Base-by-base conservation (phyloP, 106 monocot genomes). In the Dendrobium nobile region DNA sequence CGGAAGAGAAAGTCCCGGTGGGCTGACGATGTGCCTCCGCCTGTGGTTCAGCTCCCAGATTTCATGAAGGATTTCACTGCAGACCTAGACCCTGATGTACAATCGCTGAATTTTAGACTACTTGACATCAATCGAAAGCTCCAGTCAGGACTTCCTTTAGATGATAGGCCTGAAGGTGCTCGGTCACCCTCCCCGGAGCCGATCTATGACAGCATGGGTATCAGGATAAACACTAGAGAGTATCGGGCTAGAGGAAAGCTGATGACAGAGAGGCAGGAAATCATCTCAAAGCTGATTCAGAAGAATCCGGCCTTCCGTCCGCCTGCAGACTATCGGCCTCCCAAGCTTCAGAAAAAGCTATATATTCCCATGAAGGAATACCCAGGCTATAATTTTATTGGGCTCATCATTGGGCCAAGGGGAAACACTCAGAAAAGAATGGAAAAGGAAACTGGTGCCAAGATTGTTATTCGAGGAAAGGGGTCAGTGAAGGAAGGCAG, bases 351-450 rank as follows among this genome's bases (percentile, higher is more conserved):
- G 77, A 98, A 98, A 84, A 98, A 98, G 87, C 84, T 98, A 5
- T 95, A 92, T 79, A 98, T 98, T 51, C 98, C 98, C 1, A 94
- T 94, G 91, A 98, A 98, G 78, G 98, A 98, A 81, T 98, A 88
- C 75, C 97, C 98, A 0, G 94, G 95, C 4, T 98, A 98, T 75
- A 98, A 98, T 73, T 98, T 98, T 61, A 98, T 95, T 20, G 98
- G 98, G 0, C 86, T 98, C 70, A 98, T 98, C 13, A 98, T 98
- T 17, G 98, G 98, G 6, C 98, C 98, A 0, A 86, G 98, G 47
- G 98, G 98, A 6, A 98, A 98, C 84, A 98, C 98, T 0, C 98
- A 98, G 88, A 98, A 98, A 83, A 80, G 98, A 58, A 98, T 98
- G 98, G 98, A 98, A 87, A 98, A 91, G 81, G 98, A 98, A 83